Base-by-base conservation (phyloP, 129 eudicot genomes). In the Scalesia atractyloides region DNA sequence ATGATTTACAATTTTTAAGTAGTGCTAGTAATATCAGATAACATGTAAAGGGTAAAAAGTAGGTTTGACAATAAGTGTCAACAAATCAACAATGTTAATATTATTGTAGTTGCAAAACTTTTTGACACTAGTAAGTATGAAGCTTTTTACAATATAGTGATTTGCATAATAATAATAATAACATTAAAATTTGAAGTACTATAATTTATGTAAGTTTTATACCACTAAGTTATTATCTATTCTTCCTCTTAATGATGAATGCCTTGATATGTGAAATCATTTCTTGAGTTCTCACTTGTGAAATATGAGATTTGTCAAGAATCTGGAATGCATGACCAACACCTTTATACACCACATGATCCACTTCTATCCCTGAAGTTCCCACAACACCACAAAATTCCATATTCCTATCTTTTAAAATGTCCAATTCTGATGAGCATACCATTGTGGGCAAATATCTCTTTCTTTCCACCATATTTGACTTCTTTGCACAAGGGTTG, bases 281-380 rank as follows among this genome's bases (percentile, higher is more conserved):
- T 47, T 86, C 96, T 39, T 66, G 72, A 34, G 82, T 68, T 37
- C 81, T 73, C 51, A 24, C 70, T 64, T 83, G 86, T 36, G 96
- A 72, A 63, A 79, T 11, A 70, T 74, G 75, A 60, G 96, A 86
- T 78, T 78, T 84, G 80, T 82, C 79, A 37, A 92, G 87, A 68
- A 86, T 80, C 76, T 92, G 96, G 80, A 92, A 92, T 69, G 91
- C 97, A 86, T 92, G 96, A 20, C 96, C 96, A 67, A 92, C 97
- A 47, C 91, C 96, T 72, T 75, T 77, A 44, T 52, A 79, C 81
- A 86, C 70, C 62, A 86, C 76, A 60, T 68, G 66, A 53, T 92
- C 91, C 46, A 92, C 96, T 73, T 73, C 57, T 47, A 73, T 72
- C 2, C 97, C 94, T 1, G 63, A 79, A n/a, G 77, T 70, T 16